Evolutionary conservation across 176 grass and related monocot species (phyloP).

Genomic region (Hordeum marinum): DNA sequence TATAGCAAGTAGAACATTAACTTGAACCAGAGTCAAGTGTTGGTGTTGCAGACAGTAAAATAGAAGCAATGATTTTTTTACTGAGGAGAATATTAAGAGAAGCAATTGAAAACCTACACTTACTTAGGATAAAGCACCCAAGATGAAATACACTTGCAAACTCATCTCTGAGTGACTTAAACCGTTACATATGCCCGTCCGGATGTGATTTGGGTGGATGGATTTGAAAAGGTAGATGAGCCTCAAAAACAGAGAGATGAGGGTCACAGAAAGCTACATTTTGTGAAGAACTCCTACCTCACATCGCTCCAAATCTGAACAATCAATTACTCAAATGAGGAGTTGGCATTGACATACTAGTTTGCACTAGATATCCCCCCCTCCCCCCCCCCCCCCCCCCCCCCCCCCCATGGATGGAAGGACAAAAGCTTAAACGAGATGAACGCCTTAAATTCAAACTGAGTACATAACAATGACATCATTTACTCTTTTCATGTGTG

Average conservation of each 20-base stretch:
- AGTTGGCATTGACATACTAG: not conserved
- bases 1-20: not conserved
- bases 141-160: not conserved
- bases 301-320: not conserved
- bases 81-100: not conserved
- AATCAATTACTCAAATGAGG: not conserved
- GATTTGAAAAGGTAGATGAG: not conserved
- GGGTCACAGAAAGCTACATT: not conserved
- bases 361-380: slow-evolving; percentile 5
- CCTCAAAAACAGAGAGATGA: too few species aligned
- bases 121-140: not conserved
- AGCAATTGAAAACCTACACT: not conserved
- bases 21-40: not conserved
- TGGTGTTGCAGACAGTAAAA: not conserved
- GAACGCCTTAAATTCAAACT: not conserved
- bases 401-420: not conserved
- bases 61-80: not conserved
- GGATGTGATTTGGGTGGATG: not conserved
- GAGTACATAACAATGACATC: not conserved
- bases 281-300: not conserved
- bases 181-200: not conserved
- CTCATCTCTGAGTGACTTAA: not conserved
- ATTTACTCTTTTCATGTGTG: not conserved
- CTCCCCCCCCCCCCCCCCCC: not conserved
- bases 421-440: not conserved